Evolutionary conservation across 148 eudicot genomes (phyloP), one percentile per base, ranked within the genome.

Genomic region (Rhododendron ferrugineum): DNA sequence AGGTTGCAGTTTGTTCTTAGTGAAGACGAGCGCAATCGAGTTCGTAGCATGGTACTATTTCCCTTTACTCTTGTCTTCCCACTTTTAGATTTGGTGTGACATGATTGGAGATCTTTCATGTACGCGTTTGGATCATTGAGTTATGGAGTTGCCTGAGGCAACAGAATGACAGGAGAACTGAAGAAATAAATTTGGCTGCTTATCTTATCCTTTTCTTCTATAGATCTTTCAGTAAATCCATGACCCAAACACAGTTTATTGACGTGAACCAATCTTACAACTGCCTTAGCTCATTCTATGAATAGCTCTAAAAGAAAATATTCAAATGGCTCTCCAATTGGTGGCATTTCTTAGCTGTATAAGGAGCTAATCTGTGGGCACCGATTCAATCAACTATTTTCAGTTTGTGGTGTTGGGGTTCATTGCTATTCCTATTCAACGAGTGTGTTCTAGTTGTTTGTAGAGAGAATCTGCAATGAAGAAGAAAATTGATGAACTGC

Each of bases 381-480:
- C 30, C 18, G 2, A 36, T 20, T 64, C 56, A 37, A 15, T 40
- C 42, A 70, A 70, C 22, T 32, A 81, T 75, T 52, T 13, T 40
- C 22, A 30, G 11, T 78, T n/a, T 78, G 44, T 22, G 15, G 0
- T 86, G 10, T 56, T 70, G 40, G 13, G n/a, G 11, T 72, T 26
- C 36, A 40, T 75, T 36, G 50, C 26, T n/a, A 14, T 62, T 40
- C 75, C 52, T 23, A 37, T 82, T 62, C 40, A 13, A 40, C 26
- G 18, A 22, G 23, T 72, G 28, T 80, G n/a, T 72, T 56, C 4
- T 78, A 37, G 85, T 62, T 66, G 26, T 73, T 76, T 68, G 80
- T 86, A 97, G 99, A 95, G 99, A 83, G 98, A 97, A 89, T 88
- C 92, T 83, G 99, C 96, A 37, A 16, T 90, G 83, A 93, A 89